Conservation (phyloP, 441 rosid species). For the Breynia disticha region DNA sequence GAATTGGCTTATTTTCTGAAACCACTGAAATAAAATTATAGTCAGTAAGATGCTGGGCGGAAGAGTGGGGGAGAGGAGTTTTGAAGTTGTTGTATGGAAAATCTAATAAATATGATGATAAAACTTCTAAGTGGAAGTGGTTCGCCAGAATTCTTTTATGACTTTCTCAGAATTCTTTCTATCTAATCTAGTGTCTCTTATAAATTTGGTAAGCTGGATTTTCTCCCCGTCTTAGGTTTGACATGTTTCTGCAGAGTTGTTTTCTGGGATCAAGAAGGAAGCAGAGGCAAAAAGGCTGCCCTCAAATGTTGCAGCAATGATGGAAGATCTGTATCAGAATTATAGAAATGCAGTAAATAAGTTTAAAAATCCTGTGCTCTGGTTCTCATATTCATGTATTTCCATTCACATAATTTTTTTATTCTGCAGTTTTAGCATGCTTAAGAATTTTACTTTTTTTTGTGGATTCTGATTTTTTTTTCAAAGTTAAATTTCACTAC, state of each 20-base stretch:
- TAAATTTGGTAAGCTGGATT: slow-evolving; percentile 1
- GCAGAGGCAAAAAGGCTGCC: slow-evolving; percentile 69
- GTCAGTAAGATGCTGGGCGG: too few species aligned
- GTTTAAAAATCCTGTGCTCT: slow-evolving; percentile 22
- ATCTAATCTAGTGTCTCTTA: background rate
- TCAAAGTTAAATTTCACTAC: too few species aligned
- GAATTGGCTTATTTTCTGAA: too few species aligned
- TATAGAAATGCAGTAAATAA: slow-evolving; percentile 83
- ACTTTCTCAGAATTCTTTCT: too few species aligned
- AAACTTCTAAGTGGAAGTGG: too few species aligned
- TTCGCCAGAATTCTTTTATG: too few species aligned
- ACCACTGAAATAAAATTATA: too few species aligned
- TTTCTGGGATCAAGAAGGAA: slow-evolving; percentile 68
- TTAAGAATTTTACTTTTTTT: background rate
- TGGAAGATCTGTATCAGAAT: slow-evolving; percentile 83
- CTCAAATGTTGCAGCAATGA: slow-evolving; percentile 58
- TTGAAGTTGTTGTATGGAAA: too few species aligned
- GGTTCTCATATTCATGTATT: slow-evolving; percentile 14
- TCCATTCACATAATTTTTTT: slow-evolving; percentile 8
- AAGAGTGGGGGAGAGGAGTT: too few species aligned
- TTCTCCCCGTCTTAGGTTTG: slow-evolving; percentile 12
- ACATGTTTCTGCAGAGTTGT: slow-evolving; percentile 51
- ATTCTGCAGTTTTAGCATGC: background rate
- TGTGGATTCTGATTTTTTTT: too few species aligned
- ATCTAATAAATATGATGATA: too few species aligned